Conservation (phyloP, 169 alveolate genomes). For the Plasmodium sp. region DNA sequence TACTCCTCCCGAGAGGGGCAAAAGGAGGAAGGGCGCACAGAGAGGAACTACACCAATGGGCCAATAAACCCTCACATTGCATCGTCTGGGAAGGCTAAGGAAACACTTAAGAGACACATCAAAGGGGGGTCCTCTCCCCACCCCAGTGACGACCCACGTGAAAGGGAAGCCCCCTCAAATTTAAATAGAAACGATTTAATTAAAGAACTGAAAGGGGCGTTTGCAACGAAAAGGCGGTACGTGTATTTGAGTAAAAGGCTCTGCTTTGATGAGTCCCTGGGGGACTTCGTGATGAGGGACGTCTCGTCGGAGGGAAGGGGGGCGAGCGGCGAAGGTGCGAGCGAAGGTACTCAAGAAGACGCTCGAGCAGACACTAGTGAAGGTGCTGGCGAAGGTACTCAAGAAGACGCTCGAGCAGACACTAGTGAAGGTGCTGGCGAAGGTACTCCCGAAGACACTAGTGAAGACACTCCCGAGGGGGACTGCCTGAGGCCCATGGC, state of each 20-base stretch:
- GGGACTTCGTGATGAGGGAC: slow-evolving; percentile 6
- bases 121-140: not conserved
- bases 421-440: not conserved
- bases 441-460: not conserved
- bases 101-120: not conserved
- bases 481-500: slow-evolving; percentile 4
- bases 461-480: not conserved
- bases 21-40: not conserved
- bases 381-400: not conserved
- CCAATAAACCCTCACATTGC: not conserved
- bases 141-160: not conserved
- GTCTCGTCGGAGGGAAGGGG: not conserved
- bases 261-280: slow-evolving; percentile 7
- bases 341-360: not conserved
- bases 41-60: not conserved
- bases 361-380: not conserved
- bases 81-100: not conserved
- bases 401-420: not conserved
- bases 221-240: slow-evolving; percentile 9
- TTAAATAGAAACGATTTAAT: not conserved
- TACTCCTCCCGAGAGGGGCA: not conserved
- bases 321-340: not conserved
- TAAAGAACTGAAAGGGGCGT: slow-evolving; percentile 15
- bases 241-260: slow-evolving; percentile 18
- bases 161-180: not conserved